phyloP scores from a whole-genome alignment of 73 alveolate species.

The Diophrys sp. region DNA sequence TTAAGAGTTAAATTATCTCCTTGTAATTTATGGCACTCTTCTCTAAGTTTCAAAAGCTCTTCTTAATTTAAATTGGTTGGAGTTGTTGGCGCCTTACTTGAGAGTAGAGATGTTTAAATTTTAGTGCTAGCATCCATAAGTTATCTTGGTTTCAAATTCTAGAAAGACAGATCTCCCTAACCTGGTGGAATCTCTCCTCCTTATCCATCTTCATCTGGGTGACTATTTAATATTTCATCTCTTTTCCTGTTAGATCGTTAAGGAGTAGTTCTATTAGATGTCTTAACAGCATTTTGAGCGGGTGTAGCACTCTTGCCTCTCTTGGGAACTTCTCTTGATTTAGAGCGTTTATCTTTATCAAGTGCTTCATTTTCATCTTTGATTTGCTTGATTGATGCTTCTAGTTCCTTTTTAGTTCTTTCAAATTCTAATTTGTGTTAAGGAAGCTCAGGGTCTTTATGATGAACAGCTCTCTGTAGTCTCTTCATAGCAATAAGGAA shows the following conservation, averaged over 20 bases:
- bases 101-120: background rate
- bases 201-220: constrained; percentile 1
- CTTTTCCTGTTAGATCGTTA: too few relatives aligned
- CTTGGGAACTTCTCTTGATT: background rate
- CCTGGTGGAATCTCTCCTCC: background rate
- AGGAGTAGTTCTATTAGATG: background rate
- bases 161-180: too few relatives aligned
- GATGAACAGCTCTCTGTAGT: constrained; percentile 56
- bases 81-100: background rate
- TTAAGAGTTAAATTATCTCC: background rate
- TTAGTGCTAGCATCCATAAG: too few relatives aligned
- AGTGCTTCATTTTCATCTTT: constrained; percentile 24
- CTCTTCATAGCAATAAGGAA: constrained; percentile 57
- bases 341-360: background rate
- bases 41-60: background rate
- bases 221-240: background rate
- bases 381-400: constrained; percentile 7
- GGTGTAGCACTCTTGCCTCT: constrained; percentile 3
- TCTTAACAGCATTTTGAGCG: background rate
- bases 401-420: constrained; percentile 46
- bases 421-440: constrained; percentile 51
- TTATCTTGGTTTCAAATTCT: too few relatives aligned
- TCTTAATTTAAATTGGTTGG: background rate
- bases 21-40: background rate
- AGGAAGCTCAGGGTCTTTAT: constrained; percentile 40